Percentiles rank a stretch among this genome's conserved stretches.
These are phyloP conservation scores for Terana coerulea DNA, from an alignment of 768 basidiomycete species.

Conservation along the genomic window DNA sequence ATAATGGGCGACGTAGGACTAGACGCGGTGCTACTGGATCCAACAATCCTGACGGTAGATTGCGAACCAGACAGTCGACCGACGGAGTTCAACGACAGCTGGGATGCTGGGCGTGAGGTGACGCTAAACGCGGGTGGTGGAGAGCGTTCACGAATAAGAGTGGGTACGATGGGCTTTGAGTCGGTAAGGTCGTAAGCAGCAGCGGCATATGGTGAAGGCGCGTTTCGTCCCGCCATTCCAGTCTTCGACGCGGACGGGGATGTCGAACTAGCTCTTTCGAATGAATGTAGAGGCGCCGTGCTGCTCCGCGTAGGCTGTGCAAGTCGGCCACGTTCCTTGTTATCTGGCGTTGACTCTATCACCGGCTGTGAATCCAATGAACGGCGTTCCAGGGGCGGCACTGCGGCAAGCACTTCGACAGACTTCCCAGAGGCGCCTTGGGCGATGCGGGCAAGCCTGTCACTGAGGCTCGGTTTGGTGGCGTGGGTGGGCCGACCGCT, in stretches of 20 bases:
- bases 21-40: conserved; percentile 3
- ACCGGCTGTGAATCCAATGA: conserved; percentile 11
- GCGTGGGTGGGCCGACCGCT: conserved; percentile 12
- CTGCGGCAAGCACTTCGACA: conserved; percentile 8
- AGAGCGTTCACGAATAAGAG: conserved; percentile 28
- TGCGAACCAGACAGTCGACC: conserved; percentile 6
- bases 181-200: conserved; percentile 20
- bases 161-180: conserved; percentile 28
- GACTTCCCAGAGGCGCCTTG: conserved; percentile 16
- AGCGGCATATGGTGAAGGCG: conserved; percentile 25
- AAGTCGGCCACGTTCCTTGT: conserved; percentile 4
- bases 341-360: conserved; percentile 10
- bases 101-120: conserved; percentile 30
- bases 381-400: conserved; percentile 6
- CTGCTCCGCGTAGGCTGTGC: conserved; percentile 24
- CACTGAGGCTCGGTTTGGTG: conserved; percentile 23
- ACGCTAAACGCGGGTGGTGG: conserved; percentile 32
- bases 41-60: conserved; percentile 7
- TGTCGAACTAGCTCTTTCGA: neutral
- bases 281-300: conserved; percentile 19
- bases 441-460: conserved; percentile 23
- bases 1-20: conserved; percentile 6
- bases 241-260: conserved; percentile 16
- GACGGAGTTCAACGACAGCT: conserved; percentile 19
- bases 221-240: conserved; percentile 4